Evolutionary conservation across 805 yeast genomes (phyloP).

Genomic region (Kuraishia capsulata): DNA sequence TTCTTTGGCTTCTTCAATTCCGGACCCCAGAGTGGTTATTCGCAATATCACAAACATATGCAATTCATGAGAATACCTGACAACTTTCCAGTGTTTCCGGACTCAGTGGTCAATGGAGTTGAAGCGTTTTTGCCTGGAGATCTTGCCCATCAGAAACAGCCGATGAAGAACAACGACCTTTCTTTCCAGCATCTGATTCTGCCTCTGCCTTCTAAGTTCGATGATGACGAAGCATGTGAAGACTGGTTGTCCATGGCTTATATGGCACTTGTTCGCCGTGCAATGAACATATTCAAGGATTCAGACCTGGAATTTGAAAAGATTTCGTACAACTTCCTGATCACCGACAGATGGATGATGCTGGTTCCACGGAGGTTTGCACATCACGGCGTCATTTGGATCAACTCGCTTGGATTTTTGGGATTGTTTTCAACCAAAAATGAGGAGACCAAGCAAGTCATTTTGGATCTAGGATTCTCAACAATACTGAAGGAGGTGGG

Average conservation of each 20-base stretch:
- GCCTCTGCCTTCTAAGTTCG: slow-evolving; percentile 37
- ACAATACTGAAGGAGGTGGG: slow-evolving; percentile 59
- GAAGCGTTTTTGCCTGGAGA: slow-evolving; percentile 48
- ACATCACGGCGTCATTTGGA: slow-evolving; percentile 44
- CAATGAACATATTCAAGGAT: slow-evolving; percentile 58
- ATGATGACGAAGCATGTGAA: slow-evolving; percentile 32
- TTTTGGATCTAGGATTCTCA: slow-evolving; percentile 36
- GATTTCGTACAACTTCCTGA: slow-evolving; percentile 69
- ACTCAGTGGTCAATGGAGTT: slow-evolving; percentile 30
- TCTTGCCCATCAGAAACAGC: slow-evolving; percentile 30
- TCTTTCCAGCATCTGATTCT: slow-evolving; percentile 79
- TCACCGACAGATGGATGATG: slow-evolving; percentile 80
- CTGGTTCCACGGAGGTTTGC: slow-evolving; percentile 71
- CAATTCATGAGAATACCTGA: slow-evolving; percentile 74
- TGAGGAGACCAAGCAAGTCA: slow-evolving; percentile 39
- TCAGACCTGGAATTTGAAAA: slow-evolving; percentile 24
- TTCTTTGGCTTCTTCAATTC: slow-evolving; percentile 84
- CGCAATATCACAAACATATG: slow-evolving; percentile 87
- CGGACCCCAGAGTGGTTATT: slow-evolving; percentile 88
- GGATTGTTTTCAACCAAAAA: slow-evolving; percentile 76
- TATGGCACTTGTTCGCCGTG: slow-evolving; percentile 62
- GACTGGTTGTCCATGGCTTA: slow-evolving; percentile 61
- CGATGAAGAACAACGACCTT: slow-evolving; percentile 49
- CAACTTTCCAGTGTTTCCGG: slow-evolving; percentile 50
- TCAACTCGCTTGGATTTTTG: slow-evolving; percentile 73